Evolutionary conservation across 768 basidiomycete species (phyloP), one percentile per base, ranked within the genome.

Genomic region (Naganishia kalamii): DNA sequence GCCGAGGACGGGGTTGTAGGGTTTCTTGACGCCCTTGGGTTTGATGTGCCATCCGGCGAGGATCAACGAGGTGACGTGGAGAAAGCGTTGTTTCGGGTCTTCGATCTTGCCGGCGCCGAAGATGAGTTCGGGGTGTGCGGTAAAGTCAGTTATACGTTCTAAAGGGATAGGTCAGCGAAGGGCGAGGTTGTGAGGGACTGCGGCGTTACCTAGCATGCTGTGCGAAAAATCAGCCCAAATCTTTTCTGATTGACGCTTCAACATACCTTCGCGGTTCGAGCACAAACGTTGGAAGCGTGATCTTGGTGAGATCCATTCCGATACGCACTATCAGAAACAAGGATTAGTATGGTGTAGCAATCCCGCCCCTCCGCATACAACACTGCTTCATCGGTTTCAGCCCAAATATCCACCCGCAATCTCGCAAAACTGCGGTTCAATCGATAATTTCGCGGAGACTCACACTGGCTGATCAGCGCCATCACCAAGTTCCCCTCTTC

Each of bases 131-230:
- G 96, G 92, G 79, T 98, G 96, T 63, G 92, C 88, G 88, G 98
- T 93, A 80, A 99, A 99, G 81, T 99, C 94, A 35, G 96, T 98
- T 72, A 99, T 94, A 70, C 96, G 86, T 81, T 99, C 96, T 51
- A 97, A 85, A 88, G 97, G 91, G 72, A 90, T 92, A 2, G 23
- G 35, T 37, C 19, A 21, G 37, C n/a, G 2, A 11, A 3, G 37
- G 23, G 12, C n/a, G 32, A 33, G 10, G 54, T 19, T 12, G 54
- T 13, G 21, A 37, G 13, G 21, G 19, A 23, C 21, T 40, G 4
- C 11, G 11, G 54, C 23, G 21, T 57, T 27, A 57, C 54, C 54
- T 23, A 57, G 54, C 54, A 57, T 57, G 23, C 54, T 57, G 21
- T 23, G 2, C 1, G n/a, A n/a, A n/a, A n/a, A n/a, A n/a, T n/a